phyloP scores from a whole-genome alignment of 257 asterid genomes.

The Solanum chmielewskii region DNA sequence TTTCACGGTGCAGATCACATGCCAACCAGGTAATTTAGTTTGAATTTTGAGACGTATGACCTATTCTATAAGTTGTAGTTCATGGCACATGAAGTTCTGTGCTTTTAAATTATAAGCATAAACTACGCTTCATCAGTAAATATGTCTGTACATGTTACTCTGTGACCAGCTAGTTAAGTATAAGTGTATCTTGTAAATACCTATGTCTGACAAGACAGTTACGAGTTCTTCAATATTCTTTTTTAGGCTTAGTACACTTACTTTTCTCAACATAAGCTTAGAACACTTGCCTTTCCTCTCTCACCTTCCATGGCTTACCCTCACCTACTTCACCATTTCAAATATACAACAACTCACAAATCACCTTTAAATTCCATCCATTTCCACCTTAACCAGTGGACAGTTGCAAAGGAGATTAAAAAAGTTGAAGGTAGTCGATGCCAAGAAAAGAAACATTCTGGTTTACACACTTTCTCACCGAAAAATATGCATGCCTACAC shows the following conservation, averaged over 20 bases:
- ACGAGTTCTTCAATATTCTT: neutral
- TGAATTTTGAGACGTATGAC: neutral
- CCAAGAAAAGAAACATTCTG: neutral
- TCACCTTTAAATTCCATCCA: neutral
- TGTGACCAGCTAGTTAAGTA: neutral
- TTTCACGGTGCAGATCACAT: slow-evolving; percentile 25
- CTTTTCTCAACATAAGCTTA: too few species aligned
- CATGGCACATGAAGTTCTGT: too few species aligned
- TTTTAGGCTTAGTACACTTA: too few species aligned
- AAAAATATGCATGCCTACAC: too few species aligned
- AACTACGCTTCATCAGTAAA: neutral
- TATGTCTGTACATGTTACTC: too few species aligned
- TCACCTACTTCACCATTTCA: neutral
- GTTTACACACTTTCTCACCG: neutral
- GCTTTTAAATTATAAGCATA: neutral
- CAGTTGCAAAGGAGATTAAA: neutral
- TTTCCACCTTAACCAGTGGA: neutral
- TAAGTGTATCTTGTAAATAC: neutral
- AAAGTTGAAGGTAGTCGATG: neutral
- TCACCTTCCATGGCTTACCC: neutral
- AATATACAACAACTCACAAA: neutral
- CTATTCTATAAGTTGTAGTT: neutral
- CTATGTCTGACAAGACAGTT: neutral
- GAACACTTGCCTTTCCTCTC: neutral
- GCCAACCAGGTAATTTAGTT: slow-evolving; percentile 53